These are phyloP conservation scores for Penicillium arizonense DNA, from an alignment of 495 filamentous ascomycete species.

Conservation along the genomic window DNA sequence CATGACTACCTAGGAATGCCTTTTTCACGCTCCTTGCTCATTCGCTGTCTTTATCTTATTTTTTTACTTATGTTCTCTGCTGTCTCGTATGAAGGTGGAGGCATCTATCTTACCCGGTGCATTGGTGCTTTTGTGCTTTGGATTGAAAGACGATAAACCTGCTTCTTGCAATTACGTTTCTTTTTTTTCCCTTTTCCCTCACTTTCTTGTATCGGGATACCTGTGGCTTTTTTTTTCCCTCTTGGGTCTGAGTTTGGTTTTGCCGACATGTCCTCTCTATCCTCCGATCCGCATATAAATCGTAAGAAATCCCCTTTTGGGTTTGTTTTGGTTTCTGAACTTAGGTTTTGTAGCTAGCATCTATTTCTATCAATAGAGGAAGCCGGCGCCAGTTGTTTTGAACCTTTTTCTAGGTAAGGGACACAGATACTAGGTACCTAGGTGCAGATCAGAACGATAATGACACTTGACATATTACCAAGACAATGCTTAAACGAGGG, in stretches of 20 bases:
- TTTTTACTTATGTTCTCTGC: background rate
- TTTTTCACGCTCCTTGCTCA: background rate
- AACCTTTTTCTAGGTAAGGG: background rate
- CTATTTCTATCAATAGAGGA: slow-evolving; percentile 23
- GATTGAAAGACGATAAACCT: slow-evolving; percentile 24
- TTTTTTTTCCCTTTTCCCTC: background rate
- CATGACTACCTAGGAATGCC: background rate
- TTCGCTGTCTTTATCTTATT: background rate
- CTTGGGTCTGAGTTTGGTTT: background rate
- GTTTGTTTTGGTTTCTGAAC: too few species aligned
- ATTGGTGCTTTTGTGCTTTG: slow-evolving; percentile 9
- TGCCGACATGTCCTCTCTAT: background rate
- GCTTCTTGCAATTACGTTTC: slow-evolving; percentile 1
- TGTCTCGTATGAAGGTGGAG: slow-evolving; percentile 4
- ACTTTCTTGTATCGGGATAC: too few species aligned
- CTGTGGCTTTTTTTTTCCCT: background rate
- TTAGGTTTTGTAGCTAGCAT: slow-evolving; percentile 6
- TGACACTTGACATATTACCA: too few species aligned
- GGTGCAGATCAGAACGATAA: too few species aligned
- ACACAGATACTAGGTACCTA: too few species aligned
- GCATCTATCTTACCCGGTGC: slow-evolving; percentile 12
- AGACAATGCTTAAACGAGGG: too few species aligned
- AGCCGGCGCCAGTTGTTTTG: slow-evolving; percentile 23
- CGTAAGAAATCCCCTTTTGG: slow-evolving; percentile 11
- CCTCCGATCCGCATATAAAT: slow-evolving; percentile 2